Evolutionary conservation across 2,329 filamentous ascomycete genomes (phyloP).

Genomic region (Emmonsiellopsis sp.): DNA sequence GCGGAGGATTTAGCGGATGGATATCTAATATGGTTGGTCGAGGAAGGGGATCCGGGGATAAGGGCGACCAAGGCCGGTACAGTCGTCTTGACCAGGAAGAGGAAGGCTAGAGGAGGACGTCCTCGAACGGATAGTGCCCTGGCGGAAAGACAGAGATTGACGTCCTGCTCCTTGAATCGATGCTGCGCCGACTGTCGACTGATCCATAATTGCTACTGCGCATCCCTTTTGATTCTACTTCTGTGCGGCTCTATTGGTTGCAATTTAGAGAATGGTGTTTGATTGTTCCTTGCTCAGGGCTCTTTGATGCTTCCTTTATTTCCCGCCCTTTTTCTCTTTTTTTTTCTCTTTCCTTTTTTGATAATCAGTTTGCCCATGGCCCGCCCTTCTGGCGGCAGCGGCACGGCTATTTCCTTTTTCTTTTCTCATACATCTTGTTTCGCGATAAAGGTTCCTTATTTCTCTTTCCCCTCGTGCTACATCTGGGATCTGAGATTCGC

Average conservation of each 20-base stretch:
- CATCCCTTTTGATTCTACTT: neutral
- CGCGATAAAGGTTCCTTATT: neutral
- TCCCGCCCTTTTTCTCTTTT: conserved; percentile 7
- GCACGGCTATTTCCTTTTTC: too few species aligned
- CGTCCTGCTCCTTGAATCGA: neutral
- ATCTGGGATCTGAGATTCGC: neutral
- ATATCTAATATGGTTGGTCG: conserved; percentile 58
- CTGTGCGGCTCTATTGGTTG: neutral
- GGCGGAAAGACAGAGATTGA: neutral
- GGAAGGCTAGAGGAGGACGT: conserved; percentile 17
- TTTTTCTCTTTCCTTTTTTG: conserved; percentile 7
- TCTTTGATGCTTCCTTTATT: conserved; percentile 1
- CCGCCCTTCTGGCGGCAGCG: too few species aligned
- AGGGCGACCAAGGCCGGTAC: conserved; percentile 34
- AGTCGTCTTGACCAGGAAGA: conserved; percentile 40
- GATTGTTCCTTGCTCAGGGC: neutral
- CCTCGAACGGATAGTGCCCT: neutral
- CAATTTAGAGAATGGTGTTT: neutral
- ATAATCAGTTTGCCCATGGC: neutral
- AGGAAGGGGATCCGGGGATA: conserved; percentile 29
- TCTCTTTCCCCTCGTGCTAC: neutral
- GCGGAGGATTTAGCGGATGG: conserved; percentile 59
- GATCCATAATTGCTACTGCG: neutral
- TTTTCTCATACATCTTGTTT: too few species aligned
- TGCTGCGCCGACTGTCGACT: neutral